These are phyloP conservation scores for Maudiozyma bulderi DNA, from an alignment of 805 yeast genomes.

Conservation along the genomic window DNA sequence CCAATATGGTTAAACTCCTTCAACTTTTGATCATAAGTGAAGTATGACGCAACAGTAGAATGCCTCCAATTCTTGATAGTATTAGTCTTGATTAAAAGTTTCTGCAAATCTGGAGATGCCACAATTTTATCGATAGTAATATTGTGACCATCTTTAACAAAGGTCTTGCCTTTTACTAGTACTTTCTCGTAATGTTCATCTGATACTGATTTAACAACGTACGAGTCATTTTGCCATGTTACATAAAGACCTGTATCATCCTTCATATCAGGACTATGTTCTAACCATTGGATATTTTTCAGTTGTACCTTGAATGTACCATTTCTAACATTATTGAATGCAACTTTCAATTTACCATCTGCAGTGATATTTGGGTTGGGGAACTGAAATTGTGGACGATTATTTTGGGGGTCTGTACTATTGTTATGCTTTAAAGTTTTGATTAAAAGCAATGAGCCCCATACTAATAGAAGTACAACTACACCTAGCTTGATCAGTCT, in stretches of 20 bases:
- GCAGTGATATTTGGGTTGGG: constrained; percentile 12
- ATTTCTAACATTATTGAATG: constrained; percentile 41
- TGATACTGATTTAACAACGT: constrained; percentile 42
- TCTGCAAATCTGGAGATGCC: constrained; percentile 58
- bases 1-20: constrained; percentile 21
- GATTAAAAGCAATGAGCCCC: constrained; percentile 19
- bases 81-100: constrained; percentile 52
- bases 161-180: constrained; percentile 41
- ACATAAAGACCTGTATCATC: constrained; percentile 64
- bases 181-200: constrained; percentile 32
- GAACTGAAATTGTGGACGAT: constrained; percentile 4
- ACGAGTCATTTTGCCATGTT: constrained; percentile 37
- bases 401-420: neutral
- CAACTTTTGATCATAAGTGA: constrained; percentile 31
- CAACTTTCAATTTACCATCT: constrained; percentile 23
- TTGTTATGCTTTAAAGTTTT: constrained; percentile 4
- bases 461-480: constrained; percentile 12
- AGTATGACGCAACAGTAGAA: constrained; percentile 36
- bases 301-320: constrained; percentile 45
- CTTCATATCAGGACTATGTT: constrained; percentile 35
- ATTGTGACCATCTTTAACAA: constrained; percentile 32
- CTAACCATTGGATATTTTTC: constrained; percentile 63
- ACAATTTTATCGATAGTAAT: constrained; percentile 44
- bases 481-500: constrained; percentile 10
- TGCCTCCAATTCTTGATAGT: constrained; percentile 52